Evolutionary conservation across 805 yeast genomes (phyloP).

Genomic region (Candida koratica): DNA sequence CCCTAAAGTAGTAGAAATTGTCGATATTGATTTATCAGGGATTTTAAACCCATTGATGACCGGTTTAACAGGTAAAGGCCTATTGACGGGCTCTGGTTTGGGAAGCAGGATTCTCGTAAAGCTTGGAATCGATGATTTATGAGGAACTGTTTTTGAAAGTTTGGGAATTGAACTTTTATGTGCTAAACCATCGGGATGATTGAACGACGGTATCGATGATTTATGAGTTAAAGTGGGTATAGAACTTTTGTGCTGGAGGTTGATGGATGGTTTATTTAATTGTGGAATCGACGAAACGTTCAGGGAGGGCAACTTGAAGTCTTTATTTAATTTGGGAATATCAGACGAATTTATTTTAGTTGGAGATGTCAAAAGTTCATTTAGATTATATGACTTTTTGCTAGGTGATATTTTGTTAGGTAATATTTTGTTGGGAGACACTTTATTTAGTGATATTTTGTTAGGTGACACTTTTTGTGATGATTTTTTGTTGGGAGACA

Average conservation of each 20-base stretch:
- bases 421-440: background rate
- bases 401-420: slow-evolving; percentile 40
- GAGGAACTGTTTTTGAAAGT: slow-evolving; percentile 8
- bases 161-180: slow-evolving; percentile 17
- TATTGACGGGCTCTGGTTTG: no score
- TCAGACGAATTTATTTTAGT: background rate
- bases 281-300: background rate
- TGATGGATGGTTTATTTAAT: background rate
- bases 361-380: slow-evolving; percentile 22
- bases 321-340: slow-evolving; percentile 5
- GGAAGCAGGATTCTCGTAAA: slow-evolving; percentile 1
- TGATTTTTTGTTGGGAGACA: background rate
- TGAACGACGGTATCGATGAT: slow-evolving; percentile 11
- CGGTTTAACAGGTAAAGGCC: no score
- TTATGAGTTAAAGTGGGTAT: slow-evolving; percentile 8
- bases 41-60: slow-evolving; percentile 4
- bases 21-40: slow-evolving; percentile 6
- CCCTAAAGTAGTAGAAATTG: background rate
- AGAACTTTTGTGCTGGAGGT: background rate
- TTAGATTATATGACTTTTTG: slow-evolving; percentile 36
- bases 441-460: background rate
- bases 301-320: background rate
- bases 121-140: background rate
- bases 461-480: background rate
- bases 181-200: slow-evolving; percentile 18